These are phyloP conservation scores for Neurospora tetraspora DNA, from an alignment of 495 filamentous ascomycete species.

Conservation along the genomic window DNA sequence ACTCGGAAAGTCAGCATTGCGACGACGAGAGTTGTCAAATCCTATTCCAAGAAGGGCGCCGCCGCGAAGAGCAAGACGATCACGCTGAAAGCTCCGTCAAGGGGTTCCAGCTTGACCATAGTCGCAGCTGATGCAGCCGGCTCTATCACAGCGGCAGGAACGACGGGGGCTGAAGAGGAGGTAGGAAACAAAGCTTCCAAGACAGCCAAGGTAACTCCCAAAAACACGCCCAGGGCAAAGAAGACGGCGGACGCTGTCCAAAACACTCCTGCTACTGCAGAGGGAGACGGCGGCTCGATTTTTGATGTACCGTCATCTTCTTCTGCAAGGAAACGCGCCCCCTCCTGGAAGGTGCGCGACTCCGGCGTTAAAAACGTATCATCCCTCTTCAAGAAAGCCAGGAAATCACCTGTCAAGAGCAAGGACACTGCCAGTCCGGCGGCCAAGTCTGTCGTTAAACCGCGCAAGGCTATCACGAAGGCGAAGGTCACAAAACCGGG, in stretches of 20 bases:
- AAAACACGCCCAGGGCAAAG: slow-evolving; percentile 6
- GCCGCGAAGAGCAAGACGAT: slow-evolving; percentile 7
- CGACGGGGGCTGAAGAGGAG: neutral
- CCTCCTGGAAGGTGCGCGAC: slow-evolving; percentile 8
- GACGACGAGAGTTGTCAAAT: slow-evolving; percentile 16
- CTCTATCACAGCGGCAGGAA: slow-evolving; percentile 1
- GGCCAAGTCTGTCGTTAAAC: neutral
- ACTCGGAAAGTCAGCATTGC: slow-evolving; percentile 9
- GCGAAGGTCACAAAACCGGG: neutral
- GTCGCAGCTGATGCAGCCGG: slow-evolving; percentile 9
- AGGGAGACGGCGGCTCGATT: neutral
- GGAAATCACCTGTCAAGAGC: neutral
- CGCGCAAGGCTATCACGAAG: neutral
- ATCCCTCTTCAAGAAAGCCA: neutral
- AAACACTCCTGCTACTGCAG: neutral
- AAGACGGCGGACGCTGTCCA: neutral
- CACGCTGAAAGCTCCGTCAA: slow-evolving; percentile 3
- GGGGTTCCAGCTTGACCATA: slow-evolving; percentile 15
- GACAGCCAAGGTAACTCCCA: slow-evolving; percentile 3
- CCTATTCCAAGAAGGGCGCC: slow-evolving; percentile 19
- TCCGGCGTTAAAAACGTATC: neutral
- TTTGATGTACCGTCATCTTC: neutral
- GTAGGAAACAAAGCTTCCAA: neutral
- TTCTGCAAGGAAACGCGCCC: slow-evolving; percentile 9
- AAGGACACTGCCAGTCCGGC: neutral